A percentile compares a stretch with the other conserved stretches of the same genome.
phyloP scores from a whole-genome alignment of 1,284 basidiomycete species.

The Butyriboletus appendiculatus region DNA sequence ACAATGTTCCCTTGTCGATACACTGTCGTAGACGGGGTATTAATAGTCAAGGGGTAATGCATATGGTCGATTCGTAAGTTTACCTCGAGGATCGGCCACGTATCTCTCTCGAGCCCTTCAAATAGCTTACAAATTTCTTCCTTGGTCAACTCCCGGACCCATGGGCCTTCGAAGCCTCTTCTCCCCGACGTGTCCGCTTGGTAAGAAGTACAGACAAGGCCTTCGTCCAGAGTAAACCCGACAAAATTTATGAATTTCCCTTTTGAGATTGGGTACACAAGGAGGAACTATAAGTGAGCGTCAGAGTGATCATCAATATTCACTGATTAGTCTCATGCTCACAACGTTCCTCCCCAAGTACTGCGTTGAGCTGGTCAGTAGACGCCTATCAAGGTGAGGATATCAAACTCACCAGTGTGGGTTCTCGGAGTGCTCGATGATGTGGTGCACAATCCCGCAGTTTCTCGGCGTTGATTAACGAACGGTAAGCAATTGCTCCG shows the following conservation, averaged over 20 bases:
- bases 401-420: constrained; percentile 28
- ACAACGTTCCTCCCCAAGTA: constrained; percentile 32
- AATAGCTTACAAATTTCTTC: constrained; percentile 30
- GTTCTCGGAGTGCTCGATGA: constrained; percentile 35
- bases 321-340: constrained; percentile 5
- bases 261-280: constrained; percentile 33
- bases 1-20: constrained; percentile 42
- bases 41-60: not conserved
- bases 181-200: constrained; percentile 18
- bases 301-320: not conserved
- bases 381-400: not conserved
- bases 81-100: constrained; percentile 29
- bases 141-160: constrained; percentile 33
- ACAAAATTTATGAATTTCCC: constrained; percentile 36
- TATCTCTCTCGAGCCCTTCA: constrained; percentile 32
- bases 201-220: constrained; percentile 29
- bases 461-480: constrained; percentile 38
- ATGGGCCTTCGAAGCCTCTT: constrained; percentile 28
- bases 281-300: constrained; percentile 19
- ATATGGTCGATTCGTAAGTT: not conserved
- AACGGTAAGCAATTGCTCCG: constrained; percentile 43
- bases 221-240: constrained; percentile 32
- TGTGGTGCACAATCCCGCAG: constrained; percentile 36
- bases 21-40: constrained; percentile 27
- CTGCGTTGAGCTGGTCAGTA: constrained; percentile 15